Evolutionary conservation across 805 yeast genomes (phyloP).

Genomic region (Cyberlindnera xylosilytica): DNA sequence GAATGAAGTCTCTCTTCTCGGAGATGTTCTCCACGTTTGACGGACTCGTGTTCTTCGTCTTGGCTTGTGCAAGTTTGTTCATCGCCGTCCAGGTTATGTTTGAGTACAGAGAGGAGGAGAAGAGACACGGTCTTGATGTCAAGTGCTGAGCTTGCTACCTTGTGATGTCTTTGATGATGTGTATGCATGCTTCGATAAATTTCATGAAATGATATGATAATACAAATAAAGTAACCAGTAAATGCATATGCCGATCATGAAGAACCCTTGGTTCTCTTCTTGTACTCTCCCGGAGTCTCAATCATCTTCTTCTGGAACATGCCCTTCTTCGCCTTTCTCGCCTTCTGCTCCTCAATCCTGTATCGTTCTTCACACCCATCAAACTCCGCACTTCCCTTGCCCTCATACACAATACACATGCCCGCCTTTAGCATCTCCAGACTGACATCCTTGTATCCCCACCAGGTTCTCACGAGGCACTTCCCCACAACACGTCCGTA

Average conservation of each 20-base stretch:
- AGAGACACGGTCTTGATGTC: constrained; percentile 75
- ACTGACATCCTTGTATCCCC: constrained; percentile 77
- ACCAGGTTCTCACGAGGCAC: constrained; percentile 49
- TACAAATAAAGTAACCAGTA: not conserved
- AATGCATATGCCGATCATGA: not conserved
- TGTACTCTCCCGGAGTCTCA: constrained; percentile 78
- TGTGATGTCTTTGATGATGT: too few relatives aligned
- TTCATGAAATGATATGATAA: not conserved
- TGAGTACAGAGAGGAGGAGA: constrained; percentile 84
- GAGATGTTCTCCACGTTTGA: constrained; percentile 70
- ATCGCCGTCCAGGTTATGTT: constrained; percentile 92
- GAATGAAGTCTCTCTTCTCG: constrained; percentile 58
- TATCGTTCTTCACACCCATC: constrained; percentile 70
- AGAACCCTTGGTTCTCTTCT: constrained; percentile 36
- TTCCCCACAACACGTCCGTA: constrained; percentile 85
- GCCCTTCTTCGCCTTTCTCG: constrained; percentile 57
- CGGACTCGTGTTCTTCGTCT: constrained; percentile 61
- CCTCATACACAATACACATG: constrained; percentile 84
- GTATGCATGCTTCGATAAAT: too few relatives aligned
- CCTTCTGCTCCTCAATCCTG: constrained; percentile 53
- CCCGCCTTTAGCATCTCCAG: constrained; percentile 84
- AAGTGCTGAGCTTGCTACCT: constrained; percentile 46
- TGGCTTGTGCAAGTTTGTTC: constrained; percentile 65
- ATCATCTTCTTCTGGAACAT: constrained; percentile 60
- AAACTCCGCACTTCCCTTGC: constrained; percentile 76